These are phyloP conservation scores for Pichia sp. DNA, from an alignment of 1,139 yeast species.

Conservation along the genomic window DNA sequence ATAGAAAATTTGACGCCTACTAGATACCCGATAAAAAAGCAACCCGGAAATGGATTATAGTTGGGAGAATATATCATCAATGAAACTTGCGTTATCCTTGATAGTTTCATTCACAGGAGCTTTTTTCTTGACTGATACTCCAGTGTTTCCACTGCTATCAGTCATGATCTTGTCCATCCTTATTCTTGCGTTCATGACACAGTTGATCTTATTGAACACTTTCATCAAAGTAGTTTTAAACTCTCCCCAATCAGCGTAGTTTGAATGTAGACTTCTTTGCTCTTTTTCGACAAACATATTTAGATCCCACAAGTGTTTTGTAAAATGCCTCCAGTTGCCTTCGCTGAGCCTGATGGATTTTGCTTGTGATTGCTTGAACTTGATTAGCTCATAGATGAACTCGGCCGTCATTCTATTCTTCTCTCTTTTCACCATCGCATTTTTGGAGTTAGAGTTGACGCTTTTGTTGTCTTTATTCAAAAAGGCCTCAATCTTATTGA, in stretches of 20 bases:
- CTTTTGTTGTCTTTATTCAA: conserved; percentile 28
- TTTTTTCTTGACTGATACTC: no score
- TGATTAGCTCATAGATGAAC: conserved; percentile 27
- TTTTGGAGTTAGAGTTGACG: conserved; percentile 25
- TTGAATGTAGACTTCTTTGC: conserved; percentile 6
- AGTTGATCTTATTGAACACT: conserved; percentile 21
- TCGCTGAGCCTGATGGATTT: conserved; percentile 18
- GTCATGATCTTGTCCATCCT: conserved; percentile 8
- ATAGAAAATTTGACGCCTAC: neutral
- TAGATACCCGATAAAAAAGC: neutral
- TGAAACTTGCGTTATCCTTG: conserved; percentile 9
- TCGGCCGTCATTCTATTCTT: conserved; percentile 27
- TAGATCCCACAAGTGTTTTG: conserved; percentile 15
- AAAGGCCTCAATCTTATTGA: conserved; percentile 21
- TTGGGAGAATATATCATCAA: conserved; percentile 16
- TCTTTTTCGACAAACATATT: conserved; percentile 17
- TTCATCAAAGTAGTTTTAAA: conserved; percentile 28
- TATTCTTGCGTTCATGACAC: conserved; percentile 18
- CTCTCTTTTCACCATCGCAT: conserved; percentile 23
- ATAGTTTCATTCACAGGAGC: no score
- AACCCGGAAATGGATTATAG: neutral
- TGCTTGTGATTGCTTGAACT: conserved; percentile 21
- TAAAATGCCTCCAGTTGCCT: conserved; percentile 28
- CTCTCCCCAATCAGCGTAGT: conserved; percentile 23
- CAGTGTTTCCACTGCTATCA: neutral